A percentile compares a stretch with the other conserved stretches of the same genome.
phyloP scores from a whole-genome alignment of 2,329 filamentous ascomycete species.

The Colletotrichum agaves region DNA sequence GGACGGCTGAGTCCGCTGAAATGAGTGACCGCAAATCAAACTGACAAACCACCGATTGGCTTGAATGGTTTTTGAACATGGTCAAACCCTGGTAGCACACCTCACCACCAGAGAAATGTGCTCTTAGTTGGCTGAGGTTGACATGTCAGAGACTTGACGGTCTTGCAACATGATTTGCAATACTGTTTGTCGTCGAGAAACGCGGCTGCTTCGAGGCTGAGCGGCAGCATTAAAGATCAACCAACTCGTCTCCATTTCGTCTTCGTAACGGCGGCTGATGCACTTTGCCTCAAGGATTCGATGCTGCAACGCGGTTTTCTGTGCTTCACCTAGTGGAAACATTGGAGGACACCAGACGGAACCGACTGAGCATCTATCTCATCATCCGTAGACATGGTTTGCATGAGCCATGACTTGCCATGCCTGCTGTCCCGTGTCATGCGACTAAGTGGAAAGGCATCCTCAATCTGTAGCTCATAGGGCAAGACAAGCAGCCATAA shows the following conservation, averaged over 20 bases:
- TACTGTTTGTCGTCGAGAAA: constrained; percentile 22
- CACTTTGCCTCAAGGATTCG: constrained; percentile 6
- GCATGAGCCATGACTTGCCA: constrained; percentile 3
- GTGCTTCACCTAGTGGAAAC: neutral
- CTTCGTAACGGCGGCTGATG: constrained; percentile 16
- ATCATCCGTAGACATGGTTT: neutral
- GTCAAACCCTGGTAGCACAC: neutral
- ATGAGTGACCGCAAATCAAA: neutral
- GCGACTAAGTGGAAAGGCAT: constrained; percentile 4
- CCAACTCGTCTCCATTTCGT: constrained; percentile 13
- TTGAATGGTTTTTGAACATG: neutral
- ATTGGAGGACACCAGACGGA: neutral
- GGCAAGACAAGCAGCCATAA: constrained; percentile 3
- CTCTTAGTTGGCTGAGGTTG: neutral
- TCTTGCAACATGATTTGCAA: constrained; percentile 23
- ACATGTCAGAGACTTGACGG: constrained; percentile 7
- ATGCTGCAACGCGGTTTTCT: neutral
- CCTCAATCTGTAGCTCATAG: neutral
- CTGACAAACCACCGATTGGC: neutral
- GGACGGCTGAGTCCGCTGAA: neutral
- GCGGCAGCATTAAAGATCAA: neutral
- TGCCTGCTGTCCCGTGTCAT: neutral
- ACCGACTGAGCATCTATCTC: neutral
- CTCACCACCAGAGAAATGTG: constrained; percentile 1
- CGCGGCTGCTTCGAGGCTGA: neutral